Evolutionary conservation across 192 early-diverging fungal genomes (phyloP).

Genomic region (Backusella parvicylindrica): DNA sequence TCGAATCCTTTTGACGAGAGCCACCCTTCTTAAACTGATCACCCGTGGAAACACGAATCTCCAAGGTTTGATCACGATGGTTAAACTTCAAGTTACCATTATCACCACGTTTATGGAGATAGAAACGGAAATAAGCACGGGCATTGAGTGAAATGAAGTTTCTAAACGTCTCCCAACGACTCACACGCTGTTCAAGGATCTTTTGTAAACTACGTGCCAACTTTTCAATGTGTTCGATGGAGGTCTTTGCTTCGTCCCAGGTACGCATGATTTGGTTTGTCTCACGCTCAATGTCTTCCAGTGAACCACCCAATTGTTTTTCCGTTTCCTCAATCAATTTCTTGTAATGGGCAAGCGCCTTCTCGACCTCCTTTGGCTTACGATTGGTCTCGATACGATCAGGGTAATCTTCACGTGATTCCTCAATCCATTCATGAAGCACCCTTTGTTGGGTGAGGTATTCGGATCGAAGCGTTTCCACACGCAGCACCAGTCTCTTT

Average conservation of each 20-base stretch:
- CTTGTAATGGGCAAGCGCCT: constrained; percentile 52
- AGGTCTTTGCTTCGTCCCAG: constrained; percentile 53
- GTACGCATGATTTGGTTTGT: constrained; percentile 41
- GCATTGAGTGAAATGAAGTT: constrained; percentile 74
- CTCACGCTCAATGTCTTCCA: constrained; percentile 62
- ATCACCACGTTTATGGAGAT: constrained; percentile 81
- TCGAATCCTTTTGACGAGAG: constrained; percentile 73
- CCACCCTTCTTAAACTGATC: constrained; percentile 41
- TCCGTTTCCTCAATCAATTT: constrained; percentile 54
- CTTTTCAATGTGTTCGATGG: constrained; percentile 44
- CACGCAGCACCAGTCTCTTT: neutral
- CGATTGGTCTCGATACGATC: constrained; percentile 59
- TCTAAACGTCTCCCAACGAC: constrained; percentile 66
- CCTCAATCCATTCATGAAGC: constrained; percentile 37
- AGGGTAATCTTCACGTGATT: constrained; percentile 53
- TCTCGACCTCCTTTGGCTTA: constrained; percentile 50
- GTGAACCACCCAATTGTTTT: constrained; percentile 42
- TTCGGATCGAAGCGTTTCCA: neutral
- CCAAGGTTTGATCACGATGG: constrained; percentile 58
- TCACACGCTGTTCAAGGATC: constrained; percentile 58
- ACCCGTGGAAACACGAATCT: constrained; percentile 45
- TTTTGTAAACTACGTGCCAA: constrained; percentile 32
- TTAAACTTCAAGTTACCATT: constrained; percentile 76
- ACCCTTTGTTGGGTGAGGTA: neutral
- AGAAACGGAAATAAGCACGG: constrained; percentile 65